Evolutionary conservation across 179 eudicot species (phyloP).

Genomic region (Heliamphora pulchella): DNA sequence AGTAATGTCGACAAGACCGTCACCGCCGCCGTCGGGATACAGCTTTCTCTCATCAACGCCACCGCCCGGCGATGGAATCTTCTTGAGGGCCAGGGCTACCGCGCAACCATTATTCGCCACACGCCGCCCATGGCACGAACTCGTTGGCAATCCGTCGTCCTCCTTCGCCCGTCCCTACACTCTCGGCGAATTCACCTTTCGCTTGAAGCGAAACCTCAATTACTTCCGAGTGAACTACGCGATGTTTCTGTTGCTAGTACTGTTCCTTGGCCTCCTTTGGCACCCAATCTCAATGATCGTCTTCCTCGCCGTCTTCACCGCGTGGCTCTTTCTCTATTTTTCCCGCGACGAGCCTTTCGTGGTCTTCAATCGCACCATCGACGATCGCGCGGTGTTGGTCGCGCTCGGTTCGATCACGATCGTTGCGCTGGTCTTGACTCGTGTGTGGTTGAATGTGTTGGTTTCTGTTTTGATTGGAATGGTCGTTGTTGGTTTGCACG

Average conservation of each 20-base stretch:
- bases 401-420: constrained; percentile 38
- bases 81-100: constrained; percentile 1
- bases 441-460: constrained; percentile 53
- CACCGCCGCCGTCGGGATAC: not conserved
- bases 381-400: constrained; percentile 44
- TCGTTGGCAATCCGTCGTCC: constrained; percentile 36
- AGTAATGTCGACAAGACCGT: not conserved
- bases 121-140: constrained; percentile 66
- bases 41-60: not conserved
- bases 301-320: constrained; percentile 31
- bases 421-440: constrained; percentile 36
- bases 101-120: constrained; percentile 29
- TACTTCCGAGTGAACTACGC: constrained; percentile 74
- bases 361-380: constrained; percentile 30
- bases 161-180: constrained; percentile 43
- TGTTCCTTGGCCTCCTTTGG: constrained; percentile 55
- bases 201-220: constrained; percentile 51
- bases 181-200: constrained; percentile 31
- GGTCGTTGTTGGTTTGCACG: constrained; percentile 39
- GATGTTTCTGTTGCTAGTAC: constrained; percentile 28
- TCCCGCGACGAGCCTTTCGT: constrained; percentile 37
- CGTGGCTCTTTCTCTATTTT: constrained; percentile 58
- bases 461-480: constrained; percentile 32
- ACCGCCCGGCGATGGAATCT: constrained; percentile 4
- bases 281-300: constrained; percentile 72